Base-by-base conservation (phyloP, 129 eudicot genomes). In the Saussurea involucrata region DNA sequence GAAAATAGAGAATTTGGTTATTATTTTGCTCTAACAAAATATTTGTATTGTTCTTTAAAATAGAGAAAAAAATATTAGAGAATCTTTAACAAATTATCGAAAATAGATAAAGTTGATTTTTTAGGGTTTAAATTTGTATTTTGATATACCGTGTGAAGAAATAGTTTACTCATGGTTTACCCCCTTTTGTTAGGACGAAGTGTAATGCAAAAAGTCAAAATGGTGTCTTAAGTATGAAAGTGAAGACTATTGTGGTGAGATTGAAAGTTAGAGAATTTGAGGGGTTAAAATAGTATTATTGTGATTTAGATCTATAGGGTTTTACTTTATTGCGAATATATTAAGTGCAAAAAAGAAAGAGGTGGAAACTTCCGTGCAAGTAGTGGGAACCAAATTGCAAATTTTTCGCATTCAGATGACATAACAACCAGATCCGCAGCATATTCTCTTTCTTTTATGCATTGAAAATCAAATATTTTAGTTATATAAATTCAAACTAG, bases 301-400 rank as follows among this genome's bases (percentile, higher is more conserved):
- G 6, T 11, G 32, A 58, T 74, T 58, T 74, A 70, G 75, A 42
- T 70, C 63, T 40, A 22, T 40, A 42, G 24, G 24, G 15, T 42
- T 40, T 22, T 12, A 12, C 27, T 69, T 18, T 71, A 17, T 53
- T 4, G 61, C 12, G 40, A 9, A 12, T 25, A 31, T 68, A 53
- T 29, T 76, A 76, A 31, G 17, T 31, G 67, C 37, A 64, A 0
- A 42, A 78, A 25, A 55, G 42, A 27, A 33, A 33, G 17, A 13
- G 36, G 44, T 63, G 13, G 74, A 73, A 80, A 73, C 69, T 73
- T 80, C 75, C 69, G 6, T 24, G 79, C 69, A 73, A 65, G 42
- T 68, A 46, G 73, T 25, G 75, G 74, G 34, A 73, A 66, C 74
- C 61, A 64, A 29, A 24, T 46, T 46, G 67, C 80, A 31, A 46